Percentiles rank a stretch among this genome's conserved stretches.
These are phyloP conservation scores for Mollisiaceae sp. DNA, from an alignment of 2,329 filamentous ascomycete genomes.

Conservation along the genomic window DNA sequence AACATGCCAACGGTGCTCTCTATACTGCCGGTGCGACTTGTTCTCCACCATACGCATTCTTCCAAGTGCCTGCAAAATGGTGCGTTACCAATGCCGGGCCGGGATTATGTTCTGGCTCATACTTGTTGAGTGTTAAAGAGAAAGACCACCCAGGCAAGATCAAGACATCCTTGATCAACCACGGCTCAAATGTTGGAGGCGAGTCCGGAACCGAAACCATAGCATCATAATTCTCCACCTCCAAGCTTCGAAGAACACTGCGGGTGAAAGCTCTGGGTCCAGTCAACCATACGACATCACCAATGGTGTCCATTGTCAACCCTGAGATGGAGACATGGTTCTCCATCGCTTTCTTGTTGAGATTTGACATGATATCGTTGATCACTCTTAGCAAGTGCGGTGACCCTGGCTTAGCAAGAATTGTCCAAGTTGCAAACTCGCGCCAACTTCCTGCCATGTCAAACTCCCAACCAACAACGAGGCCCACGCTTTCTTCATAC, in stretches of 20 bases:
- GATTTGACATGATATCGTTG: constrained; percentile 35
- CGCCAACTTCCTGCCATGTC: constrained; percentile 35
- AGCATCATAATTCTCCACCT: no score
- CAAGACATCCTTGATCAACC: constrained; percentile 38
- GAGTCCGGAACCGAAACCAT: no score
- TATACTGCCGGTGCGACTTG: no score
- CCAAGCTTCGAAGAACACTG: constrained; percentile 37
- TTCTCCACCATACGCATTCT: no score
- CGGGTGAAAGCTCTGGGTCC: constrained; percentile 38
- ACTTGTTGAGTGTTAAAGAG: no score
- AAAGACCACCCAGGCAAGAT: constrained; percentile 28
- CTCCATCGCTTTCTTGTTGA: constrained; percentile 27
- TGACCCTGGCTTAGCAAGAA: constrained; percentile 37
- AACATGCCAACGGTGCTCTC: no score
- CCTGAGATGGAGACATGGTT: constrained; percentile 29
- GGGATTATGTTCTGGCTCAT: no score
- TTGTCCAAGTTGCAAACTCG: constrained; percentile 42
- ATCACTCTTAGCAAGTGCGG: constrained; percentile 38
- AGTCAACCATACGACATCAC: constrained; percentile 41
- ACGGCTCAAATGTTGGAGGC: constrained; percentile 27
- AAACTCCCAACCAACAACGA: constrained; percentile 48
- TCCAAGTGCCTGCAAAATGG: constrained; percentile 29
- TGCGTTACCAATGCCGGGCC: constrained; percentile 25
- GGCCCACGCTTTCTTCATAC: constrained; percentile 36
- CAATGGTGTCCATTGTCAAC: constrained; percentile 34